Conservation (phyloP, 352 stramenopile species). For the Nothophytophthora sp. region DNA sequence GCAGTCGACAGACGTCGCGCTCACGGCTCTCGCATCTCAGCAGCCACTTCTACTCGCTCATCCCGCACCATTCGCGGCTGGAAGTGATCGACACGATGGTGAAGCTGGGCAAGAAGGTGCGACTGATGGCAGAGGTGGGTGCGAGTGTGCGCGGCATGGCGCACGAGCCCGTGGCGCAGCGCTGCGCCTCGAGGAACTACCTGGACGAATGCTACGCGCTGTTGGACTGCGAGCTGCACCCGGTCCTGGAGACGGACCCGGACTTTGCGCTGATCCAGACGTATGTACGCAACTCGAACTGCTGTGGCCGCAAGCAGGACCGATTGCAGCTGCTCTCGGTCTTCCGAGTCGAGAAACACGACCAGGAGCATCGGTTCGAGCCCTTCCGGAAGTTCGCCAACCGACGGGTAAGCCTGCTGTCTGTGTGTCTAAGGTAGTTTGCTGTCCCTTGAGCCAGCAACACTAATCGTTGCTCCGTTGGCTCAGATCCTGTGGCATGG, state of each 20-base stretch:
- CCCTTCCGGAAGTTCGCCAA: constrained; percentile 50
- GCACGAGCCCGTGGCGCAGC: constrained; percentile 36
- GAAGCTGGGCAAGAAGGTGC: constrained; percentile 61
- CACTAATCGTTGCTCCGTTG: constrained; percentile 23
- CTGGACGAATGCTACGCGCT: constrained; percentile 62
- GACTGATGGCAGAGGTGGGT: constrained; percentile 55
- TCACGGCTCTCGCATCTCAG: constrained; percentile 47
- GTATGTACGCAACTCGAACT: constrained; percentile 75
- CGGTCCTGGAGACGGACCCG: constrained; percentile 36
- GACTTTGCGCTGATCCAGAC: constrained; percentile 65
- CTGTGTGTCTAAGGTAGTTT: too few relatives aligned
- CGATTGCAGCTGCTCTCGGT: constrained; percentile 55
- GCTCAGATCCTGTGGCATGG: constrained; percentile 87
- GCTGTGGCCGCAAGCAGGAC: constrained; percentile 58
- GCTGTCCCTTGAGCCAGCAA: constrained; percentile 6
- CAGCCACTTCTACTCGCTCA: constrained; percentile 68
- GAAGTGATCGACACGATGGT: constrained; percentile 70
- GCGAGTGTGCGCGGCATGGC: constrained; percentile 42
- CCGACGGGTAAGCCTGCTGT: constrained; percentile 49
- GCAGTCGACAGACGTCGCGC: constrained; percentile 35
- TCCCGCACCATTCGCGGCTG: constrained; percentile 54
- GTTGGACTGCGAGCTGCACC: constrained; percentile 51
- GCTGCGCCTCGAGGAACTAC: constrained; percentile 52
- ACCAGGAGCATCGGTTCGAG: constrained; percentile 53
- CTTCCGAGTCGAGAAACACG: constrained; percentile 59